A percentile compares a stretch with the other conserved stretches of the same genome.
phyloP scores from a whole-genome alignment of 2,329 filamentous ascomycete species.

The Aspergillus proliferans region DNA sequence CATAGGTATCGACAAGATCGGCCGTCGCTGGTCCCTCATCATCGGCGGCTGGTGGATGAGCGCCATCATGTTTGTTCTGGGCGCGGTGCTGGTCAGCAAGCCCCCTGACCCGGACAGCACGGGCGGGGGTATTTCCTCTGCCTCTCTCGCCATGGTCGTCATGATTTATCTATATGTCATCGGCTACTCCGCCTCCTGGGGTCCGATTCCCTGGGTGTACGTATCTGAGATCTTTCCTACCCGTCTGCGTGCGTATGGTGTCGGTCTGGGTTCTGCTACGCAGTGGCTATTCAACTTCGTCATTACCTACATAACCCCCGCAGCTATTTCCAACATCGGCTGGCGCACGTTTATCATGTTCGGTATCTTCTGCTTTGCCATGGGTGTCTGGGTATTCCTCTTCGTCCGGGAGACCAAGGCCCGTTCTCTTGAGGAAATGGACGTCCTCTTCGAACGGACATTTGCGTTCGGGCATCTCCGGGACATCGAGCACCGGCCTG shows the following conservation, averaged over 20 bases:
- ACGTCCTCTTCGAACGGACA: slow-evolving; percentile 20
- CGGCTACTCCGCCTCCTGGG: slow-evolving; percentile 21
- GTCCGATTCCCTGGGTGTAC: slow-evolving; percentile 30
- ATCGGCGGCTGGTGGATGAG: slow-evolving; percentile 30
- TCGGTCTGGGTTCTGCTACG: slow-evolving; percentile 32
- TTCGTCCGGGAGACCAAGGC: slow-evolving; percentile 37
- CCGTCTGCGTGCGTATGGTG: slow-evolving; percentile 34
- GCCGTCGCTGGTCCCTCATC: slow-evolving; percentile 29
- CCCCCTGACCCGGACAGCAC: slow-evolving; percentile 22
- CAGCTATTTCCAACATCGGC: slow-evolving; percentile 33
- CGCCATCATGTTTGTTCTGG: slow-evolving; percentile 37
- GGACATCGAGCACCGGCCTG: background rate
- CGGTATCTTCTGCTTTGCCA: slow-evolving; percentile 34
- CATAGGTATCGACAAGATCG: slow-evolving; percentile 34
- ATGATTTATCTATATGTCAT: slow-evolving; percentile 43
- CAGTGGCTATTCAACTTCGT: slow-evolving; percentile 41
- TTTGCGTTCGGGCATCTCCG: background rate
- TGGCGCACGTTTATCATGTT: slow-evolving; percentile 40
- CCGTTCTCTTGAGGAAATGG: slow-evolving; percentile 35
- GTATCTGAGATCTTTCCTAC: slow-evolving; percentile 34
- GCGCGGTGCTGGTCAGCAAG: slow-evolving; percentile 26
- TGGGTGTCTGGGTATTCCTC: slow-evolving; percentile 28
- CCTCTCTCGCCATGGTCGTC: slow-evolving; percentile 35
- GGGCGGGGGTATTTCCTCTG: slow-evolving; percentile 19
- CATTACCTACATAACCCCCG: slow-evolving; percentile 36